Conservation (phyloP, 148 eudicot genomes). For the Rhododendron williamsianum region DNA sequence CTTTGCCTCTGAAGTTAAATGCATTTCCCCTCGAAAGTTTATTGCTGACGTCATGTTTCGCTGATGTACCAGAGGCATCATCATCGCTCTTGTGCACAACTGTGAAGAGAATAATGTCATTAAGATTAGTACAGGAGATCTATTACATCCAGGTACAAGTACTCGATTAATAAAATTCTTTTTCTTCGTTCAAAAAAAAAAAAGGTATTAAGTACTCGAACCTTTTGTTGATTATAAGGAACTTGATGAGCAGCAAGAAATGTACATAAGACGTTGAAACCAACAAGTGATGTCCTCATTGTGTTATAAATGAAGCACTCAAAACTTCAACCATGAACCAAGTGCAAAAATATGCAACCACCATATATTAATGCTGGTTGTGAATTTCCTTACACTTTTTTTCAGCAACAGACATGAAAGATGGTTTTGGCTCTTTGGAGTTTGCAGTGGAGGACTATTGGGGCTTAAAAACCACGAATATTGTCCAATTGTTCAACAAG, state of each 20-base stretch:
- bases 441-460: neutral
- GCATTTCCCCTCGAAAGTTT: constrained; percentile 7
- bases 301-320: neutral
- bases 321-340: neutral
- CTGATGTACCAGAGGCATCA: neutral
- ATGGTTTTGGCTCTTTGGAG: neutral
- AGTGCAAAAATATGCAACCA: neutral
- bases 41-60: neutral
- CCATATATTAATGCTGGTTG: neutral
- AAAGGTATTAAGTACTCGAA: neutral
- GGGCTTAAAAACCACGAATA: neutral
- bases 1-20: neutral
- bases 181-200: too few relatives aligned
- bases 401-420: neutral
- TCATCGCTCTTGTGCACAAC: neutral
- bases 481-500: neutral
- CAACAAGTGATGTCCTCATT: neutral
- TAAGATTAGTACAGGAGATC: neutral
- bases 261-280: neutral
- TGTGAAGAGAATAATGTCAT: neutral
- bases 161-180: neutral
- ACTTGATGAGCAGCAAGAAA: constrained; percentile 1
- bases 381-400: neutral
- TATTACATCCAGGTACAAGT: neutral
- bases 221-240: neutral